Base-by-base conservation (phyloP, 805 yeast genomes). In the Kuraishia hungarica region DNA sequence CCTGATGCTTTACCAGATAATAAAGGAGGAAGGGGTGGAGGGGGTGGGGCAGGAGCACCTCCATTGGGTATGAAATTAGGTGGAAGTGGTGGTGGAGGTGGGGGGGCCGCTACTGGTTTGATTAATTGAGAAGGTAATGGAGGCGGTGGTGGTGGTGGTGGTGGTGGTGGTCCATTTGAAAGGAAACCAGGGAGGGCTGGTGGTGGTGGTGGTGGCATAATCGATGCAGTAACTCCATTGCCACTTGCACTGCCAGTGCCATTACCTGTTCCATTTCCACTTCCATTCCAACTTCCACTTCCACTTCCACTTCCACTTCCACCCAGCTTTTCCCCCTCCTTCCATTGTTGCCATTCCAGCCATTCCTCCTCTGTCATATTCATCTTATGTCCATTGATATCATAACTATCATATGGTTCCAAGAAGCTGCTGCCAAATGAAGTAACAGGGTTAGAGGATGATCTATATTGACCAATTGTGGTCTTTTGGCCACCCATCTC, bases 391-490 rank as follows among this genome's bases (percentile, higher is more conserved):
- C 46, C 54, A 39, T 53, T 48, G 11, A 60, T 49, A n/a, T 59
- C 61, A 50, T 65, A 65, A 35, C 56, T 51, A 19, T 65, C 69
- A 52, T 55, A 65, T 1, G 68, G 67, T 48, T 64, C 69, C 54
- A 57, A 50, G 47, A 56, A 62, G 1, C 29, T 20, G 17, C 43
- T 13, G 4, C 15, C 43, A 35, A 13, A 10, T 3, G 43, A 15
- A 8, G 11, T 35, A 2, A 10, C 43, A 35, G 43, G 43, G n/a
- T 35, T 35, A 4, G 43, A 35, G 1, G 58, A 50, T 11, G 50
- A 39, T 39, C 23, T 17, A 10, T 26, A 26, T 21, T 57, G 48
- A 21, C 20, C 19, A 26, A n/a, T 23, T 2, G 50, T 19, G 39
- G n/a, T n/a, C n/a, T n/a, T n/a, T n/a, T n/a, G n/a, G n/a, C n/a